Evolutionary conservation across 2,329 filamentous ascomycete species (phyloP).

Genomic region (Cercospora nicotianae): DNA sequence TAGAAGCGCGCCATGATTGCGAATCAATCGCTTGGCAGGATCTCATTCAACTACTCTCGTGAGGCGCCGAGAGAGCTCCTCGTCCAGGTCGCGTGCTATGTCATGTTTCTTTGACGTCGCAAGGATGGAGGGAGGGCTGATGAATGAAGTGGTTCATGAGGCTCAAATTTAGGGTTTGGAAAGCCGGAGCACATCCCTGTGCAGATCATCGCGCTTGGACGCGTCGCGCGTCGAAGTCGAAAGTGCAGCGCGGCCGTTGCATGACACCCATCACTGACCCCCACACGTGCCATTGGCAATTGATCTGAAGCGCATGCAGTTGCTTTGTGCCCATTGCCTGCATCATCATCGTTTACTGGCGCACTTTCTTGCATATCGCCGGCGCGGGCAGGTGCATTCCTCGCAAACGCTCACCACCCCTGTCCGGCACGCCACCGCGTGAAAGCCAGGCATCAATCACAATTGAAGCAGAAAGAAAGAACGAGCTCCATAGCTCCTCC

Average conservation of each 20-base stretch:
- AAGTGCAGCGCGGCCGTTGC: neutral
- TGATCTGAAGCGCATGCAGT: neutral
- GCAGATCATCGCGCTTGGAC: conserved; percentile 1
- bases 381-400: neutral
- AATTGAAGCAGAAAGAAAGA: neutral
- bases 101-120: neutral
- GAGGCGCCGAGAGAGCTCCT: conserved; percentile 3
- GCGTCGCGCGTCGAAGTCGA: neutral
- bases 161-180: conserved; percentile 1
- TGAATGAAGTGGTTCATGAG: neutral
- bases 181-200: neutral
- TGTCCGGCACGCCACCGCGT: neutral
- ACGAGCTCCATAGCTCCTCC: neutral
- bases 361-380: neutral
- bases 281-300: neutral
- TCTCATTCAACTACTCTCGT: neutral
- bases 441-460: neutral
- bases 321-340: neutral
- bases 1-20: conserved; percentile 47
- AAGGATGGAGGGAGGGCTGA: no score
- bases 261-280: neutral
- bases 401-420: neutral
- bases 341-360: neutral
- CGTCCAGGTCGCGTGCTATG: neutral
- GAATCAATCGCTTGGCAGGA: neutral